Conservation (phyloP, 2,329 filamentous ascomycete genomes). For the Ophiostoma ulmi region DNA sequence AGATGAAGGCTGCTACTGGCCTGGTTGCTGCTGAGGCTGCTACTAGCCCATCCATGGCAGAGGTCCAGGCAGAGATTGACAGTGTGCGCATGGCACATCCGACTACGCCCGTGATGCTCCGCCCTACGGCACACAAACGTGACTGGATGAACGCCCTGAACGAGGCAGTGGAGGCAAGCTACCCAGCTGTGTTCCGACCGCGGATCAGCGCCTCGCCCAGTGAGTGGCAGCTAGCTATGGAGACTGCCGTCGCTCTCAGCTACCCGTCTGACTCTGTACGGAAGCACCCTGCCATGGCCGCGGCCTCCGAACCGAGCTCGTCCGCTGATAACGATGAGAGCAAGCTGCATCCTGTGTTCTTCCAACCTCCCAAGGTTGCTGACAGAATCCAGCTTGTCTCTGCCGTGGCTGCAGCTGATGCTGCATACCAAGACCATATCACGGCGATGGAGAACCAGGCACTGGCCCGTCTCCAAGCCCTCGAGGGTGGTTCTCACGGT, state of each 20-base stretch:
- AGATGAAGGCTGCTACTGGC: constrained; percentile 23
- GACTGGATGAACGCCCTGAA: constrained; percentile 38
- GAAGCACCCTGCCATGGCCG: constrained; percentile 36
- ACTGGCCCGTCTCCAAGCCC: constrained; percentile 24
- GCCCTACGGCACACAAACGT: constrained; percentile 24
- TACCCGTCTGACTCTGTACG: constrained; percentile 32
- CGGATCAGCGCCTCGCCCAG: constrained; percentile 30
- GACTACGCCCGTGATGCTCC: constrained; percentile 13
- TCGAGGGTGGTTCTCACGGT: constrained; percentile 26
- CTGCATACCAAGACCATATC: constrained; percentile 31
- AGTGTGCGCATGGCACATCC: constrained; percentile 16
- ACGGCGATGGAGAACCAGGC: constrained; percentile 30
- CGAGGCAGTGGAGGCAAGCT: constrained; percentile 34
- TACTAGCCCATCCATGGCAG: neutral
- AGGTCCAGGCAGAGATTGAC: constrained; percentile 17
- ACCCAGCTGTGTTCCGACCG: constrained; percentile 24
- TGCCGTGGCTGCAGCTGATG: constrained; percentile 18
- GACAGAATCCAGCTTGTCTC: neutral
- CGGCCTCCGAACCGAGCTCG: constrained; percentile 25
- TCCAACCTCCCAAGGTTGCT: constrained; percentile 26
- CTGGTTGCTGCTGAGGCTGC: neutral
- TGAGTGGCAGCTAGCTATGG: constrained; percentile 39
- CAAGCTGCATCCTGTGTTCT: constrained; percentile 34
- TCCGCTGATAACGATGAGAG: constrained; percentile 28
- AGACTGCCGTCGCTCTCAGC: constrained; percentile 32